A percentile compares a stretch with the other conserved stretches of the same genome.
These are phyloP conservation scores for Fagopyrum homotropicum DNA, from an alignment of 148 eudicot species.

Conservation along the genomic window DNA sequence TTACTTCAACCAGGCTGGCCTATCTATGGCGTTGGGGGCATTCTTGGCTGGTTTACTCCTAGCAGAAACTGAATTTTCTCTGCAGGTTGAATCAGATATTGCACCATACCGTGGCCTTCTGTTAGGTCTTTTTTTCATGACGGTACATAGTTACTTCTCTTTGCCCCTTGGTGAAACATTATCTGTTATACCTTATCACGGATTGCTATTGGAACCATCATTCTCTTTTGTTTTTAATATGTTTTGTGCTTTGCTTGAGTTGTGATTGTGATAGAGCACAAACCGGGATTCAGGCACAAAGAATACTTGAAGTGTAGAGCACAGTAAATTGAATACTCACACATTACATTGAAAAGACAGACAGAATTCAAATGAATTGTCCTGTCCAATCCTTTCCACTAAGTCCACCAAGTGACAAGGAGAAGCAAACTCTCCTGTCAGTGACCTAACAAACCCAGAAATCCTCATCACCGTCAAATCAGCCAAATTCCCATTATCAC, in stretches of 20 bases:
- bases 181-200: too few relatives aligned
- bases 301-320: too few relatives aligned
- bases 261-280: neutral
- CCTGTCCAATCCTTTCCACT: too few relatives aligned
- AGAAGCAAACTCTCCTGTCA: too few relatives aligned
- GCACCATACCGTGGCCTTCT: conserved; percentile 99
- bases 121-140: conserved; percentile 97
- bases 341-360: too few relatives aligned
- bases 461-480: too few relatives aligned
- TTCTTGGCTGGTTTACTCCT: conserved; percentile 98
- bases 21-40: conserved; percentile 98
- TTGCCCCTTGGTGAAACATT: neutral
- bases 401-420: too few relatives aligned
- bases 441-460: too few relatives aligned
- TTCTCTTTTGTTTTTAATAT: neutral
- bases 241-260: neutral
- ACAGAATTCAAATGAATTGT: too few relatives aligned
- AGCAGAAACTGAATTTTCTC: conserved; percentile 95
- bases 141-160: conserved; percentile 35
- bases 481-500: too few relatives aligned
- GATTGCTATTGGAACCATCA: neutral
- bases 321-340: too few relatives aligned
- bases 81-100: conserved; percentile 98
- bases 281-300: too few relatives aligned
- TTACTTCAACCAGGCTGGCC: conserved; percentile 73